These are phyloP conservation scores for Lycium ferocissimum DNA, from an alignment of 257 asterid genomes.

Conservation along the genomic window DNA sequence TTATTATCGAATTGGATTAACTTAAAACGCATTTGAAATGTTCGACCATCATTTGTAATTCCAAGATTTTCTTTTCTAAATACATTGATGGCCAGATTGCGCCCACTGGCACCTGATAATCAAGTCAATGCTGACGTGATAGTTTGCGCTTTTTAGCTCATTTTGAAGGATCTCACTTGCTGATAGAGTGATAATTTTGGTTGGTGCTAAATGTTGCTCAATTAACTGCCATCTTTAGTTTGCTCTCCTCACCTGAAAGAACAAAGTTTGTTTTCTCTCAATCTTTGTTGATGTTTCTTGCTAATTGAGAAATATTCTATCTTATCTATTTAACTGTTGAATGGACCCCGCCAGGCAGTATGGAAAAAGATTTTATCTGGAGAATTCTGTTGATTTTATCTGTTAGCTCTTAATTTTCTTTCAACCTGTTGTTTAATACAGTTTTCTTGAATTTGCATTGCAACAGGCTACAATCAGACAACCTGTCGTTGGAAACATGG, in stretches of 20 bases:
- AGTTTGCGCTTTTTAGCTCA: background rate
- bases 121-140: background rate
- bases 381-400: background rate
- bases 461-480: constrained; percentile 86
- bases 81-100: too few species aligned
- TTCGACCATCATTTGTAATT: background rate
- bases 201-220: background rate
- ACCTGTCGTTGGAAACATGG: constrained; percentile 88
- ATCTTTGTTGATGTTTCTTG: constrained; percentile 1
- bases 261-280: background rate
- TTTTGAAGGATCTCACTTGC: background rate
- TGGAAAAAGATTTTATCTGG: background rate
- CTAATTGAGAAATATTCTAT: background rate
- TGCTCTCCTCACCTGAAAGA: too few species aligned
- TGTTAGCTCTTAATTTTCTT: background rate
- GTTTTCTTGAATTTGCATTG: constrained; percentile 23
- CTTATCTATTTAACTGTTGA: background rate
- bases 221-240: background rate
- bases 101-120: too few species aligned
- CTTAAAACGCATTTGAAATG: background rate
- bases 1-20: background rate
- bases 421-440: background rate
- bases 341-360: background rate
- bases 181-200: background rate
- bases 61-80: background rate